A percentile compares a stretch with the other conserved stretches of the same genome.
phyloP scores from a whole-genome alignment of 805 yeast genomes.

The Monosporozyma siamensis region DNA sequence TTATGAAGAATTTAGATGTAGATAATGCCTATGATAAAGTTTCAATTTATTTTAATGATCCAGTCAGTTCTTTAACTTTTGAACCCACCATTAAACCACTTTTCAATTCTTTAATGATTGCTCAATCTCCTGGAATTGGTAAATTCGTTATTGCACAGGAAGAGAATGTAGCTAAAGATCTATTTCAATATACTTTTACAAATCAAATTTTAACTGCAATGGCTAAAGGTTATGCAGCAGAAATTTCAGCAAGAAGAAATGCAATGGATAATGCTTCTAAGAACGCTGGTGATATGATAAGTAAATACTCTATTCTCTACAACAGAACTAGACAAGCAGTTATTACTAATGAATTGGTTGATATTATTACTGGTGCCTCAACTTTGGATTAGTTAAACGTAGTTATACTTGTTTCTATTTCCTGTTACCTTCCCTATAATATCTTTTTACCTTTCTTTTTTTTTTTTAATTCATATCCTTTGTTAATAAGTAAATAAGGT shows the following conservation, averaged over 20 bases:
- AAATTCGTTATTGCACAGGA: constrained; percentile 72
- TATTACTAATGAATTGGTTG: constrained; percentile 98
- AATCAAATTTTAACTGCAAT: constrained; percentile 83
- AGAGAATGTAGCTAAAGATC: constrained; percentile 56
- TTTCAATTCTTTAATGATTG: constrained; percentile 62
- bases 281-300: constrained; percentile 99
- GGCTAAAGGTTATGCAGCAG: constrained; percentile 98
- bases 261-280: constrained; percentile 99
- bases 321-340: constrained; percentile 99
- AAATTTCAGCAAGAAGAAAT: constrained; percentile 96
- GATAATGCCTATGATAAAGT: constrained; percentile 49
- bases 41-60: constrained; percentile 80
- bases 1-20: constrained; percentile 41
- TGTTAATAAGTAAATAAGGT: constrained; percentile 1
- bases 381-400: constrained; percentile 66
- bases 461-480: not conserved
- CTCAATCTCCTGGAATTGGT: constrained; percentile 74
- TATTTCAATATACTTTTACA: constrained; percentile 82
- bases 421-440: not conserved
- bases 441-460: not conserved
- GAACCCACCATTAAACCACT: constrained; percentile 69
- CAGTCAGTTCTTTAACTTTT: constrained; percentile 79
- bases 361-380: constrained; percentile 99
- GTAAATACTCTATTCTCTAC: constrained; percentile 90
- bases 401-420: not conserved